Evolutionary conservation across 2,329 filamentous ascomycete species (phyloP).

Genomic region (Purpureocillium takamizusanense): DNA sequence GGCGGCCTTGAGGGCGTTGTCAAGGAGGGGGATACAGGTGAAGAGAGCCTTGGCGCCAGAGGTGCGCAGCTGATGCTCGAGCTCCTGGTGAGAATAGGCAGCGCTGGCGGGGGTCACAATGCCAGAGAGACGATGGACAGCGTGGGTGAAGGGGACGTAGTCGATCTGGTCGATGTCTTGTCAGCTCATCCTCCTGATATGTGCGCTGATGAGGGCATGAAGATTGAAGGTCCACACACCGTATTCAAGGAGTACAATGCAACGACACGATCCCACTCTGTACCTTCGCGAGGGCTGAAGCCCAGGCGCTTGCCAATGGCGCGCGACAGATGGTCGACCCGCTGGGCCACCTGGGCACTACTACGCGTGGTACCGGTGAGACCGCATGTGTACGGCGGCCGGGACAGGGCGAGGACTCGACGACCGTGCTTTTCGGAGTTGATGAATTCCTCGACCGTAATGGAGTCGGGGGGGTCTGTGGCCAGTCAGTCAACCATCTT

Average conservation of each 20-base stretch:
- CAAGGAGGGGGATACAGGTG: slow-evolving; percentile 59
- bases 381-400: slow-evolving; percentile 69
- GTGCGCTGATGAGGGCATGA: too few species aligned
- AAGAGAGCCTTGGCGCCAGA: slow-evolving; percentile 63
- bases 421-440: slow-evolving; percentile 63
- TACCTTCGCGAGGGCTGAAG: slow-evolving; percentile 60
- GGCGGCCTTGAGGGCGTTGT: slow-evolving; percentile 55
- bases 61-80: slow-evolving; percentile 63
- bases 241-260: slow-evolving; percentile 75
- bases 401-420: slow-evolving; percentile 50
- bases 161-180: slow-evolving; percentile 48
- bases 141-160: slow-evolving; percentile 63
- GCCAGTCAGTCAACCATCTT: slow-evolving; percentile 1
- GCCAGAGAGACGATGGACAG: slow-evolving; percentile 66
- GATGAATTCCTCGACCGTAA: slow-evolving; percentile 71
- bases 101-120: slow-evolving; percentile 68
- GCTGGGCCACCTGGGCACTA: slow-evolving; percentile 51
- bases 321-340: slow-evolving; percentile 59
- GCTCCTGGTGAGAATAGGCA: slow-evolving; percentile 59
- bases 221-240: too few species aligned
- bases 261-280: slow-evolving; percentile 75
- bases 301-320: slow-evolving; percentile 62
- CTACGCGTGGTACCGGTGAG: slow-evolving; percentile 61
- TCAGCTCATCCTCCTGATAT: too few species aligned
- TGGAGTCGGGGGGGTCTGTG: slow-evolving; percentile 58